Evolutionary conservation across 2,329 filamentous ascomycete species (phyloP).

Genomic region (Trichoderma cornu-damae): DNA sequence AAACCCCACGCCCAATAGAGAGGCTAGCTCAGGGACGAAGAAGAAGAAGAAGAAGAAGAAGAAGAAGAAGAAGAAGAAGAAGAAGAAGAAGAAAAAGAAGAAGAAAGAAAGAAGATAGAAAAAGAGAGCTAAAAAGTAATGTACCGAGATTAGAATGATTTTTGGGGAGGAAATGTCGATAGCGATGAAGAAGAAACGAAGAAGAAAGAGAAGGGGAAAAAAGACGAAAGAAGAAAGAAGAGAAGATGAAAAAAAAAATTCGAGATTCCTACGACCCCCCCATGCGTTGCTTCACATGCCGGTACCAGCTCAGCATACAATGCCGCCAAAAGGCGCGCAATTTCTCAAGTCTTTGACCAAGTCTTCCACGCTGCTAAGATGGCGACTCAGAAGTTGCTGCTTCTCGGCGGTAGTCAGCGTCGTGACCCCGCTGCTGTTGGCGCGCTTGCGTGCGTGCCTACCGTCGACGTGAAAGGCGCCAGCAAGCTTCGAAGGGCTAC

Average conservation of each 20-base stretch:
- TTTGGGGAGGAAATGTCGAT: neutral
- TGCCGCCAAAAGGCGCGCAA: slow-evolving; percentile 67
- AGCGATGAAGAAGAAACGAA: neutral
- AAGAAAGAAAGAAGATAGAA: no score
- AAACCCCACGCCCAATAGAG: neutral
- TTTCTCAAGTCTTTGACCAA: slow-evolving; percentile 79
- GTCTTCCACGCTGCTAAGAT: slow-evolving; percentile 78
- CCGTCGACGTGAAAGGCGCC: slow-evolving; percentile 45
- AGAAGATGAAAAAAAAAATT: neutral
- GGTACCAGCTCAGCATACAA: slow-evolving; percentile 38
- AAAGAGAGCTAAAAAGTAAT: neutral
- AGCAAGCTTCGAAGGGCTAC: slow-evolving; percentile 63
- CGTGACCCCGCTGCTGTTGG: slow-evolving; percentile 33
- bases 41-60: neutral
- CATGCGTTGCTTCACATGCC: neutral
- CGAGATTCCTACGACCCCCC: neutral
- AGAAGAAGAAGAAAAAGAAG: no score
- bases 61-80: slow-evolving; percentile 4
- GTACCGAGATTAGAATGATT: neutral
- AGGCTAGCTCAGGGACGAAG: neutral
- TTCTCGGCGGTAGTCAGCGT: slow-evolving; percentile 75
- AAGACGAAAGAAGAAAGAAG: neutral
- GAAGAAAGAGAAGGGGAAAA: no score
- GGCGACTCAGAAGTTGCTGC: slow-evolving; percentile 68
- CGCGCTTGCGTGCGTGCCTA: slow-evolving; percentile 29